phyloP scores from a whole-genome alignment of 768 basidiomycete genomes.

The Boletellus ananiceps region DNA sequence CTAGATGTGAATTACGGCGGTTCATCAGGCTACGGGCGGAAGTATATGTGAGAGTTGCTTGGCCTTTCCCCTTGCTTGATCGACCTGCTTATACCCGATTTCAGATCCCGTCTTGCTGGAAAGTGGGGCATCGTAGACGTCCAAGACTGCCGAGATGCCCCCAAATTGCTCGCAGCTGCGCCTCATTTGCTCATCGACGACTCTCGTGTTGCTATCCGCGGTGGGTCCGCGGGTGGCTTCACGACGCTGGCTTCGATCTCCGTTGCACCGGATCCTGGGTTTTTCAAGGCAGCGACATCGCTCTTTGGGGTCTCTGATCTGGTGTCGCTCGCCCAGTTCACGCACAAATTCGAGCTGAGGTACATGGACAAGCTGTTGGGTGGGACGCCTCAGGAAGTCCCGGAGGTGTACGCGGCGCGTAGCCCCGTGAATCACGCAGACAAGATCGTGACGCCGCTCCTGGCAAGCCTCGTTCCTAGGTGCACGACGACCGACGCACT shows the following conservation, averaged over 20 bases:
- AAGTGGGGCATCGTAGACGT: slow-evolving; percentile 77
- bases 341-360: slow-evolving; percentile 67
- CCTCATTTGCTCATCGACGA: slow-evolving; percentile 57
- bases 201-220: slow-evolving; percentile 62
- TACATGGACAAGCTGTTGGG: slow-evolving; percentile 65
- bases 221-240: slow-evolving; percentile 70
- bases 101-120: slow-evolving; percentile 47
- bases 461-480: slow-evolving; percentile 36
- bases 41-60: slow-evolving; percentile 44
- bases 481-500: not conserved
- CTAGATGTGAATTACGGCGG: slow-evolving; percentile 77
- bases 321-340: slow-evolving; percentile 48
- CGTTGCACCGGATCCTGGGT: slow-evolving; percentile 37
- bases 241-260: slow-evolving; percentile 53
- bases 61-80: not conserved
- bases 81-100: not conserved
- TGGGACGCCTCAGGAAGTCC: slow-evolving; percentile 47
- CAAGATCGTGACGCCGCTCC: slow-evolving; percentile 56
- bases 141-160: slow-evolving; percentile 56
- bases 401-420: slow-evolving; percentile 52
- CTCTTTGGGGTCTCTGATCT: slow-evolving; percentile 71
- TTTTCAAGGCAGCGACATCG: slow-evolving; percentile 57
- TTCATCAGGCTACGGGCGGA: slow-evolving; percentile 67
- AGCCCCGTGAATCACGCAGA: slow-evolving; percentile 62
- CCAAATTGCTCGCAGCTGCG: slow-evolving; percentile 41